phyloP scores from a whole-genome alignment of 169 alveolate genomes.

The Babesia bigemina region DNA sequence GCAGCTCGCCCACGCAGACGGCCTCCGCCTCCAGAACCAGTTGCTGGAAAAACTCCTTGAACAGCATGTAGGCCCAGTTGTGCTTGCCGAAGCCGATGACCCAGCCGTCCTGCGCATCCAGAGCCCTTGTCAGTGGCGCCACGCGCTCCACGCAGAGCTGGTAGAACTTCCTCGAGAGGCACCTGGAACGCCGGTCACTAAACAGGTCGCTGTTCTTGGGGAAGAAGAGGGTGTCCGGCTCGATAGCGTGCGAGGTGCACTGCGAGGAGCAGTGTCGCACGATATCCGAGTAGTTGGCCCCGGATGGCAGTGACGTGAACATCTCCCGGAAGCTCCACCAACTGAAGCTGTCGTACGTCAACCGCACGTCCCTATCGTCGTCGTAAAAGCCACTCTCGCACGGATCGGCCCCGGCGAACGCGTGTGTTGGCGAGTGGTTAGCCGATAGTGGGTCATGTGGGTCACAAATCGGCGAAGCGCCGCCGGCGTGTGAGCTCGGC shows the following conservation, averaged over 20 bases:
- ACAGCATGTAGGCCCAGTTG: constrained; percentile 31
- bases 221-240: neutral
- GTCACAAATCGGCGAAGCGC: neutral
- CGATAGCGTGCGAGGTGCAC: neutral
- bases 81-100: constrained; percentile 43
- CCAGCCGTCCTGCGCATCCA: constrained; percentile 62
- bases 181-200: neutral
- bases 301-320: constrained; percentile 3
- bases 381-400: too few species aligned
- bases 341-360: constrained; percentile 8
- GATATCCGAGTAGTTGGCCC: constrained; percentile 1
- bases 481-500: neutral
- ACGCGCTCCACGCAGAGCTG: constrained; percentile 41
- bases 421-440: too few species aligned
- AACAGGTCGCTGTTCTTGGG: neutral
- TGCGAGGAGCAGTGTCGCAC: neutral
- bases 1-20: constrained; percentile 32
- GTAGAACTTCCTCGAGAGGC: constrained; percentile 27
- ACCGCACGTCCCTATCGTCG: neutral
- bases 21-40: constrained; percentile 41
- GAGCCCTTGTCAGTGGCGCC: constrained; percentile 12
- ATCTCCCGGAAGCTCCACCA: constrained; percentile 14
- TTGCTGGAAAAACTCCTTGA: constrained; percentile 64
- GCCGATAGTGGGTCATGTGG: neutral
- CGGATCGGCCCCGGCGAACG: too few species aligned